These are phyloP conservation scores for Sclerotinia glacialis DNA, from an alignment of 2,329 filamentous ascomycete species.

Conservation along the genomic window DNA sequence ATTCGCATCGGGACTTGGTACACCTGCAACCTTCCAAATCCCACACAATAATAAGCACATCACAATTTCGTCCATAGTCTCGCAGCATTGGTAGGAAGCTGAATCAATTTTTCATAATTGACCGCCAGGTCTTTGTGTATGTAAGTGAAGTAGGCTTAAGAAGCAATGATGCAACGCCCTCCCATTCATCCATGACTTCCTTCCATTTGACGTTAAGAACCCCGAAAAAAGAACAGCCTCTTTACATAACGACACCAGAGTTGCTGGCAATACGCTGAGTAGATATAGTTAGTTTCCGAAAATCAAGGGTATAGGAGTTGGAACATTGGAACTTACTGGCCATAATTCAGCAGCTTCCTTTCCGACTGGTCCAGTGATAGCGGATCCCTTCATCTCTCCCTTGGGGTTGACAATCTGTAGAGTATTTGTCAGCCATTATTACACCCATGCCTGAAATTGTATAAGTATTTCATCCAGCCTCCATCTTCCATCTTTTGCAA, in stretches of 20 bases:
- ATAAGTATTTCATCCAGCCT: background rate
- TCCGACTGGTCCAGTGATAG: slow-evolving; percentile 97
- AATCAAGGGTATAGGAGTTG: slow-evolving; percentile 35
- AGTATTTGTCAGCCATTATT: slow-evolving; percentile 41
- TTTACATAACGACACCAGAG: slow-evolving; percentile 99
- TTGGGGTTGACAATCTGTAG: slow-evolving; percentile 97
- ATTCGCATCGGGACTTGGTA: background rate
- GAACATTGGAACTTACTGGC: slow-evolving; percentile 66
- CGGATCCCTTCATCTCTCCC: slow-evolving; percentile 99
- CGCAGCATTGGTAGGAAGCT: slow-evolving; percentile 19
- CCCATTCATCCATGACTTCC: slow-evolving; percentile 23
- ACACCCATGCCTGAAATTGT: background rate
- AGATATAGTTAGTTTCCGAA: slow-evolving; percentile 29
- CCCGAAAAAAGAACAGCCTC: slow-evolving; percentile 34
- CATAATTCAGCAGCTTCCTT: slow-evolving; percentile 99
- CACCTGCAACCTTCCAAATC: background rate
- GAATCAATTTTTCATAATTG: slow-evolving; percentile 23
- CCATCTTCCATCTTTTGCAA: background rate
- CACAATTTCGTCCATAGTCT: slow-evolving; percentile 5
- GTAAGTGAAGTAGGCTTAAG: slow-evolving; percentile 20
- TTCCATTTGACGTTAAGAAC: slow-evolving; percentile 28
- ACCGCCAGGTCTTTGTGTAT: slow-evolving; percentile 20
- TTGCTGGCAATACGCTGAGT: slow-evolving; percentile 95
- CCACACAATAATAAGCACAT: slow-evolving; percentile 10
- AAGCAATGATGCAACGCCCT: slow-evolving; percentile 22